Base-by-base conservation (phyloP, 768 basidiomycete genomes). In the Panaeolus cyanescens region DNA sequence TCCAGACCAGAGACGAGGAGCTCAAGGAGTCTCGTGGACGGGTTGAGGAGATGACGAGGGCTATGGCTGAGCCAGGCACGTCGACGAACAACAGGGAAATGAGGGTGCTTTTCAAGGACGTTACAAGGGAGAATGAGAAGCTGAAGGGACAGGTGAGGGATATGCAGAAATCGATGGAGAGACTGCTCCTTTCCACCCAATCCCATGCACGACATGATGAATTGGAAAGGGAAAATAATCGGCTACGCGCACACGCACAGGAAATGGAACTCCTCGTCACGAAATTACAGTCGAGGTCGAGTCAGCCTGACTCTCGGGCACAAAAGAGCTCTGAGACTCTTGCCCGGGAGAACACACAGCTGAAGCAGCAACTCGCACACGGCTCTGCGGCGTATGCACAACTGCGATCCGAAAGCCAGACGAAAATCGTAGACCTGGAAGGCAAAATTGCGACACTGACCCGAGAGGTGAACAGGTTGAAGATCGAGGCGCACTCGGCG, bases 41-140 rank as follows among this genome's bases (percentile, higher is more conserved):
- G 13, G 62, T 75, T 1, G 53, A 64, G 8, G 76, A 75, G 28
- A 74, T 80, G 70, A 70, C 68, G 59, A 71, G 66, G 22, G 64
- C 71, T 6, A 71, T 79, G 59, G 67, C 67, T 54, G 69, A 65
- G 60, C 73, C 64, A 8, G 63, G 61, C 13, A 62, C 69, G 8
- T 56, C 64, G 32, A 65, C 71, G 1, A 76, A 72, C 59, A 68
- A 70, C 37, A 68, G 72, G 25, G 76, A 79, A 59, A 56, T 78
- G 62, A 72, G 72, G 56, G 70, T 80, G 15, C 60, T 79, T 32
- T 69, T 80, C 62, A 64, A 66, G 19, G 77, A 79, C 56, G 72
- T 78, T 20, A 79, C 79, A 9, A 70, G 70, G 56, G 78, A 80
- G 68, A 80, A 80, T 56, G 76, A 80, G 56, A 57, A 34, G 2